Evolutionary conservation across 352 stramenopile genomes (phyloP).

Genomic region (Phytophthora pinifolia): DNA sequence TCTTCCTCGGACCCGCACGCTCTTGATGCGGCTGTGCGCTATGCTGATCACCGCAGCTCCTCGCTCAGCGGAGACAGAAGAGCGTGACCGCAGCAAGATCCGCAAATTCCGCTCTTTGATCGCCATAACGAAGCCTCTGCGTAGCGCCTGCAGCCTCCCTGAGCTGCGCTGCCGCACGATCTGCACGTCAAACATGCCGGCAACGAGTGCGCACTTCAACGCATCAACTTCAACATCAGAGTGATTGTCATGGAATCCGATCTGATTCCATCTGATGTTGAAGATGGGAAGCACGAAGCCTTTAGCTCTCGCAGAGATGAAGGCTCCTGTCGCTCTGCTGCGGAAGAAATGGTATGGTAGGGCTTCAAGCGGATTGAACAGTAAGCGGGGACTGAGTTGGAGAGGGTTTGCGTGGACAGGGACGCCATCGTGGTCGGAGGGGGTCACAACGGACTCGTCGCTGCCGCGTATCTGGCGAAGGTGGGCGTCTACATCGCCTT

Average conservation of each 20-base stretch:
- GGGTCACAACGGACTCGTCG: conserved; percentile 89
- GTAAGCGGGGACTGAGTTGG: neutral
- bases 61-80: neutral
- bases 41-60: conserved; percentile 20
- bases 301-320: conserved; percentile 12
- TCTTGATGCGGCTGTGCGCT: conserved; percentile 19
- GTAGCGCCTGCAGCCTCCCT: conserved; percentile 33
- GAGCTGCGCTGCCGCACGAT: conserved; percentile 29
- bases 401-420: conserved; percentile 27
- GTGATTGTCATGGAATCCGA: too few relatives aligned
- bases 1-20: conserved; percentile 35
- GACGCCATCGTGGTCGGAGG: conserved; percentile 89
- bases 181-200: conserved; percentile 34
- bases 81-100: conserved; percentile 9
- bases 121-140: conserved; percentile 26
- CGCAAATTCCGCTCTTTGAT: conserved; percentile 23
- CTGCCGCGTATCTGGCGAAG: conserved; percentile 88
- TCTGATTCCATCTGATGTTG: conserved; percentile 10
- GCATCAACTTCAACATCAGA: conserved; percentile 9
- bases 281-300: too few relatives aligned
- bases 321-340: conserved; percentile 24
- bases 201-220: conserved; percentile 26
- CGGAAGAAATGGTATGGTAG: conserved; percentile 42
- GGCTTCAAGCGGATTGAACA: too few relatives aligned
- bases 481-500: conserved; percentile 22